phyloP scores from a whole-genome alignment of 768 basidiomycete genomes.

The Rhodotorula sphaerocarpa region DNA sequence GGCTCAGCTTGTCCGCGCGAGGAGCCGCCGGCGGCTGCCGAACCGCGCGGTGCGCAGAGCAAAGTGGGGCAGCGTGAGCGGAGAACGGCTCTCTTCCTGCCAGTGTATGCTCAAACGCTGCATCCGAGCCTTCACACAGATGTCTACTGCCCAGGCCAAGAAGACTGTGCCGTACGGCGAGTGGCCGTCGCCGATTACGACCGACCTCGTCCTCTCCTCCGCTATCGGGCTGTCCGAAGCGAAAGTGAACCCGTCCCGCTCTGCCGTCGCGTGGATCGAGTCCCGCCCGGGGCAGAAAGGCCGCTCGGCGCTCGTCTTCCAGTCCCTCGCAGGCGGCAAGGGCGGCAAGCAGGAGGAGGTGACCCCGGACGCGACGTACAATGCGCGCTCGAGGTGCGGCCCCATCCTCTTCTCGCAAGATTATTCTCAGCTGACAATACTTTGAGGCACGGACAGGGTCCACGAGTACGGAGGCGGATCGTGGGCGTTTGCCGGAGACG shows the following conservation, averaged over 20 bases:
- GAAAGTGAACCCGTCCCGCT: constrained; percentile 51
- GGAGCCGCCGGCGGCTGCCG: too few relatives aligned
- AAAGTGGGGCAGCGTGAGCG: neutral
- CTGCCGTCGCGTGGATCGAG: constrained; percentile 54
- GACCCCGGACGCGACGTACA: constrained; percentile 53
- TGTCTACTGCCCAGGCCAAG: neutral
- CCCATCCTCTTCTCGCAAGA: too few relatives aligned
- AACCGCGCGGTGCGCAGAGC: neutral
- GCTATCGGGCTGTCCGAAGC: constrained; percentile 46
- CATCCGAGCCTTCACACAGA: too few relatives aligned
- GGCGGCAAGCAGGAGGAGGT: constrained; percentile 48
- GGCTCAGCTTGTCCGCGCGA: too few relatives aligned
- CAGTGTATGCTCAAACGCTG: too few relatives aligned
- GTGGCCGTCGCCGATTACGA: constrained; percentile 56
- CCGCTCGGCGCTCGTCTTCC: constrained; percentile 55
- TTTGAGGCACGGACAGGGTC: constrained; percentile 37
- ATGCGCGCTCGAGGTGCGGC: constrained; percentile 44
- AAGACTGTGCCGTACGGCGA: constrained; percentile 53
- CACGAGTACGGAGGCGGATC: constrained; percentile 64
- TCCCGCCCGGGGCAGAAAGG: constrained; percentile 54
- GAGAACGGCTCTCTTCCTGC: neutral
- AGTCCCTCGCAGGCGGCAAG: neutral
- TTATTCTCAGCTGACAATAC: too few relatives aligned
- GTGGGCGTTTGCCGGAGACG: constrained; percentile 49
- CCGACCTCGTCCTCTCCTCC: constrained; percentile 49